phyloP scores from a whole-genome alignment of 305 asterid genomes.

The Caryopteris hybrid region DNA sequence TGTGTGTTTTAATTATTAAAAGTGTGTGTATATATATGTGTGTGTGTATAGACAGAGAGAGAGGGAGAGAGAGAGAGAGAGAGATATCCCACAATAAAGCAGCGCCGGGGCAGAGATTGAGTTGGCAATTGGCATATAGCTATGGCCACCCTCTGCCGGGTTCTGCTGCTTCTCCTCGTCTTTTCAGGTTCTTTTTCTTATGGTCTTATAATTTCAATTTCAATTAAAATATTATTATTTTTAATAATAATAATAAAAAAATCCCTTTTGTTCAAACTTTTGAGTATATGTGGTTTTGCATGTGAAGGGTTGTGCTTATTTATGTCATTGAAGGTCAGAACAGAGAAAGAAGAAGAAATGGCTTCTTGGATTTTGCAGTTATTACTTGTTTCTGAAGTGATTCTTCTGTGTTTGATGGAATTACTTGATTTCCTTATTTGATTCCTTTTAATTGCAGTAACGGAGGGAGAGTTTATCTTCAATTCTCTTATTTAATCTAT shows the following conservation, averaged over 20 bases:
- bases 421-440: background rate
- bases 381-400: background rate
- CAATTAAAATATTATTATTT: background rate
- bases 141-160: constrained; percentile 64
- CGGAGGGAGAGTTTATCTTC: background rate
- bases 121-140: constrained; percentile 47
- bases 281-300: constrained; percentile 14
- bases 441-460: background rate
- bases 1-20: too few relatives aligned
- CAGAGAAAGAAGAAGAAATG: background rate
- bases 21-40: too few relatives aligned
- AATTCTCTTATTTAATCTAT: background rate
- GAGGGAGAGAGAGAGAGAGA: constrained; percentile 18
- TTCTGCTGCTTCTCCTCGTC: constrained; percentile 43
- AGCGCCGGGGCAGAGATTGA: constrained; percentile 36
- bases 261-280: constrained; percentile 10
- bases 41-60: too few relatives aligned
- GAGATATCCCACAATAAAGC: constrained; percentile 18
- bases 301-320: constrained; percentile 5
- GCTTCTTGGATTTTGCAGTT: constrained; percentile 4
- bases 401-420: constrained; percentile 6
- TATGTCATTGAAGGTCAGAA: background rate
- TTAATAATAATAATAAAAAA: too few relatives aligned
- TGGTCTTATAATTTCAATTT: constrained; percentile 12
- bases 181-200: constrained; percentile 50